These are phyloP conservation scores for Apiospora hydei DNA, from an alignment of 2,329 filamentous ascomycete species.

Conservation along the genomic window DNA sequence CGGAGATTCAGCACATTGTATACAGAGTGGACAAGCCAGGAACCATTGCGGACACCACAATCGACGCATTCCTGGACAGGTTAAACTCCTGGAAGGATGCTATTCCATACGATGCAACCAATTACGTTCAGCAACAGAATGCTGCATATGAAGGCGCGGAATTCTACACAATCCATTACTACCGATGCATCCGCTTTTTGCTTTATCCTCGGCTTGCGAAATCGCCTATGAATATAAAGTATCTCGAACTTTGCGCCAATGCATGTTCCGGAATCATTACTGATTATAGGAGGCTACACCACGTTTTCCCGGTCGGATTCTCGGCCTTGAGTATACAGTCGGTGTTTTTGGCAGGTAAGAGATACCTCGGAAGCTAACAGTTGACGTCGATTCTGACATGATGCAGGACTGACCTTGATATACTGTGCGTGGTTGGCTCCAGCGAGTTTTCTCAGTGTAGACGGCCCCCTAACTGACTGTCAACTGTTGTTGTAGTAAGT, in stretches of 20 bases:
- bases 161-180: slow-evolving; percentile 42
- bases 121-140: slow-evolving; percentile 38
- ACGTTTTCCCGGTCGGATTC: slow-evolving; percentile 41
- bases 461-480: slow-evolving; percentile 39
- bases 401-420: slow-evolving; percentile 37
- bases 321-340: slow-evolving; percentile 42
- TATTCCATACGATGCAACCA: slow-evolving; percentile 37
- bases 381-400: slow-evolving; percentile 24
- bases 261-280: slow-evolving; percentile 39
- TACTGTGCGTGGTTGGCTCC: slow-evolving; percentile 42
- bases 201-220: slow-evolving; percentile 40
- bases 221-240: slow-evolving; percentile 39
- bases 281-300: slow-evolving; percentile 39
- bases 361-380: background rate
- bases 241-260: slow-evolving; percentile 38
- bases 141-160: slow-evolving; percentile 38
- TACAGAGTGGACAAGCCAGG: slow-evolving; percentile 39
- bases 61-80: slow-evolving; percentile 36
- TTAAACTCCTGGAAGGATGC: slow-evolving; percentile 38
- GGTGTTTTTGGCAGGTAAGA: slow-evolving; percentile 40
- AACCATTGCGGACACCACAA: slow-evolving; percentile 35
- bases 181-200: slow-evolving; percentile 39
- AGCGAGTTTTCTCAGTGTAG: slow-evolving; percentile 34
- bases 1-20: slow-evolving; percentile 40
- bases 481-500: slow-evolving; percentile 39